Base-by-base conservation (phyloP, 164 flowering plant genomes). In the Dillenia turbinata region DNA sequence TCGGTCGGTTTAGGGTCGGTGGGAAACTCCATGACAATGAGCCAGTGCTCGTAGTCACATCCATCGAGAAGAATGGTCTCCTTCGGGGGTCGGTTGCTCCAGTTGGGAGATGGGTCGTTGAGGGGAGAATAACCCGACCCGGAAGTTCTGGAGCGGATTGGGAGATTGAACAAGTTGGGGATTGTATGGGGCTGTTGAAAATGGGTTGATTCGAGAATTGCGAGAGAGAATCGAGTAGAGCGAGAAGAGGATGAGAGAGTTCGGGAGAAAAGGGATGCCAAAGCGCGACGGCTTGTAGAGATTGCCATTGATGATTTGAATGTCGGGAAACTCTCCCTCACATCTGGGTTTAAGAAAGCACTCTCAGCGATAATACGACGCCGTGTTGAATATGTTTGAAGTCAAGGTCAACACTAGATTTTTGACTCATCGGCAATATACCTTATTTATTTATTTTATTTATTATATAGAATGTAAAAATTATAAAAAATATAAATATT, bases 21-120 rank as follows among this genome's bases (percentile, higher is more conserved):
- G 8, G 85, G 70, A 47, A 90, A 92, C 79, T 95, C 99, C 96
- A 95, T 82, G 54, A 95, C 89, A 11, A 92, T 83, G 52, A 92
- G 94, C 99, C 99, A 95, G 63, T 92, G 99, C 83, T 95, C 97
- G 69, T 88, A 95, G 55, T 95, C 99, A 61, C 97, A 95, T 10
- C 97, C 97, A 55, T 95, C 97, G 16, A 95, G 84, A 1, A 95
- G 81, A 24, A 95, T 90, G 52, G 99, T 90, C 72, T 92, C 97
- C 71, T 87, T 92, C 3, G 99, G 97, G 0, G 99, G 97, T 12
- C 97, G 82, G 74, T 90, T 92, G 86, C 86, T 87, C 97, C 97
- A 95, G 74, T 91, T 92, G 10, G 97, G 97, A 10, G 96, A 82
- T 14, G 98, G 86, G 63, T 94, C 96, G 62, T 90, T 94, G 48